Percentiles rank a stretch among this genome's conserved stretches.
Conservation (phyloP, 805 yeast genomes). For the Kodamaea restingae region DNA sequence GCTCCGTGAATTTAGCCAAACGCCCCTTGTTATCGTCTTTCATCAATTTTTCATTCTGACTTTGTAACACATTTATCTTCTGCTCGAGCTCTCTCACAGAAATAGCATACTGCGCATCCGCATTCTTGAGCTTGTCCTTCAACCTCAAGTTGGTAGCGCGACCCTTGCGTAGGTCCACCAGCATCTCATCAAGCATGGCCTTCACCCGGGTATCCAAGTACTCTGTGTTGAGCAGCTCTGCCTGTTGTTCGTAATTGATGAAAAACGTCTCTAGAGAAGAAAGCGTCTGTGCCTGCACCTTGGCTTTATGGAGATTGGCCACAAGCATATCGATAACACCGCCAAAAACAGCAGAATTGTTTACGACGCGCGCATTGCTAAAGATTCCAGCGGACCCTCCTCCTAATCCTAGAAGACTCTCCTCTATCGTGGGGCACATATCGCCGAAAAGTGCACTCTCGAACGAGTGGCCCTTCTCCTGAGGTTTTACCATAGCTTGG, state of each 20-base stretch:
- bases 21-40: conserved; percentile 1
- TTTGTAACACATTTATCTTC: conserved; percentile 8
- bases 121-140: conserved; percentile 13
- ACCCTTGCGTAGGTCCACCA: conserved; percentile 17
- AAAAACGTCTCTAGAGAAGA: conserved; percentile 53
- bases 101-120: conserved; percentile 9
- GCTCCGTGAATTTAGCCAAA: neutral
- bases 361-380: conserved; percentile 56
- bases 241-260: conserved; percentile 39
- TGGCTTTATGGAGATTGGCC: conserved; percentile 53
- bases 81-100: conserved; percentile 4
- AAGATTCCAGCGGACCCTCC: conserved; percentile 53
- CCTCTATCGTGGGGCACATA: conserved; percentile 47
- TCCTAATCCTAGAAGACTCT: conserved; percentile 44
- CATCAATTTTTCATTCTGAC: conserved; percentile 7
- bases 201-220: conserved; percentile 21
- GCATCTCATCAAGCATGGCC: conserved; percentile 10
- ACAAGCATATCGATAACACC: conserved; percentile 53
- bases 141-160: conserved; percentile 12
- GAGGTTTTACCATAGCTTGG: conserved; percentile 5
- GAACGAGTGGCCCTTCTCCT: conserved; percentile 22
- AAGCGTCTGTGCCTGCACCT: conserved; percentile 54
- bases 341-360: conserved; percentile 53
- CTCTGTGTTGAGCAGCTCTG: conserved; percentile 23
- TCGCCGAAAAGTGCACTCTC: conserved; percentile 64